Percentiles rank a stretch among this genome's conserved stretches.
Conservation (phyloP, 179 eudicot species). For the Sideroxylon spinosum region DNA sequence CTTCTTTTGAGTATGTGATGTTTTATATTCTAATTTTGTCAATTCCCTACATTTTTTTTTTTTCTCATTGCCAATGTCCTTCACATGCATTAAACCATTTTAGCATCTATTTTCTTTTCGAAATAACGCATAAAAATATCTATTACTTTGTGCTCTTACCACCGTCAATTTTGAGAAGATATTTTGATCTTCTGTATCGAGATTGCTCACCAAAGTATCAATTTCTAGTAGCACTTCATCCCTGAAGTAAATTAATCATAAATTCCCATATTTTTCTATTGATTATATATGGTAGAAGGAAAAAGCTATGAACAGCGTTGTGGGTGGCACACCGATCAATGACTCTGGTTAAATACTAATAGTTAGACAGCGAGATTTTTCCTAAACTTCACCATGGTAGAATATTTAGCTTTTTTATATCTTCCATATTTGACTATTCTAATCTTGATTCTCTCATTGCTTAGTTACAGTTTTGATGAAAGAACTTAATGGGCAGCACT, state of each 20-base stretch:
- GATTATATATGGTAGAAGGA: neutral
- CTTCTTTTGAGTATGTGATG: neutral
- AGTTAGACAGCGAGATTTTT: too few species aligned
- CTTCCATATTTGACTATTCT: conserved; percentile 11
- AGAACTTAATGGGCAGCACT: neutral
- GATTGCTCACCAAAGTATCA: conserved; percentile 5
- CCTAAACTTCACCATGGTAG: neutral
- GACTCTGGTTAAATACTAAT: too few species aligned
- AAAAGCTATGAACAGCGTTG: too few species aligned
- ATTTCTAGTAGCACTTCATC: neutral
- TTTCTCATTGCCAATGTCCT: too few species aligned
- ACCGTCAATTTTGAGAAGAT: neutral
- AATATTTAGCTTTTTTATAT: conserved; percentile 8
- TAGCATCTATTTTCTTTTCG: too few species aligned
- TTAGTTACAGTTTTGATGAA: conserved; percentile 13
- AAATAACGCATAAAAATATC: too few species aligned
- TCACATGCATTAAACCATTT: too few species aligned
- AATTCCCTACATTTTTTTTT: neutral
- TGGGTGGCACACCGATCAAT: too few species aligned
- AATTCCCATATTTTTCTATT: neutral
- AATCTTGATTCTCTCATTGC: conserved; percentile 13
- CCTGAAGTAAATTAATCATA: neutral
- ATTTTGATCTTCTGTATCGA: neutral
- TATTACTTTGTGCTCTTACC: neutral
- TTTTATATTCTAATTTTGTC: neutral